Evolutionary conservation across 305 asterid species (phyloP).

Genomic region (Stenogyne calaminthoides): DNA sequence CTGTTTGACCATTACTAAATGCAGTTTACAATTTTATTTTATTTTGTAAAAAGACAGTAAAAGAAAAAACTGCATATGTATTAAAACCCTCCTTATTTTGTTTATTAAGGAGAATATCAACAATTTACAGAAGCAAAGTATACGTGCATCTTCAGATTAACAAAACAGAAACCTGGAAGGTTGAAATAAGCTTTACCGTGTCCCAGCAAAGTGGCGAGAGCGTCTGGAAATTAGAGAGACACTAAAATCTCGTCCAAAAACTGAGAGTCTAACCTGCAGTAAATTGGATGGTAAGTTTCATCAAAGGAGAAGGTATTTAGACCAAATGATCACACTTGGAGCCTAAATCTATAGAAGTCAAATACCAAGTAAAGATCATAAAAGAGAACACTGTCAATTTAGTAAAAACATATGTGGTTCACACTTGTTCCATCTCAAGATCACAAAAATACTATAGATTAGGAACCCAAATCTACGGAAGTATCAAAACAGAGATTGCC

Average conservation of each 20-base stretch:
- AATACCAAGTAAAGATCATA: slow-evolving; percentile 12
- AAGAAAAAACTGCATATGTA: slow-evolving; percentile 1
- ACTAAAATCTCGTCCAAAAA: slow-evolving; percentile 94
- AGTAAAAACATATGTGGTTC: neutral
- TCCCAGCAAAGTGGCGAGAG: slow-evolving; percentile 99
- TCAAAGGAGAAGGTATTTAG: slow-evolving; percentile 9
- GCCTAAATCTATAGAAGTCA: neutral
- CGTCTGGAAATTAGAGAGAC: slow-evolving; percentile 91
- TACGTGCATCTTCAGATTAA: slow-evolving; percentile 3
- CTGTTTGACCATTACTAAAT: neutral
- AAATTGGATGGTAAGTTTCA: slow-evolving; percentile 28
- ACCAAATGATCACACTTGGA: slow-evolving; percentile 13
- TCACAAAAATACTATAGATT: neutral
- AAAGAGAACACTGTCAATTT: neutral
- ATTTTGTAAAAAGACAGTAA: neutral
- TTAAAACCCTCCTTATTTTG: neutral
- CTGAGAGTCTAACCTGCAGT: slow-evolving; percentile 77
- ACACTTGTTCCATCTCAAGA: neutral
- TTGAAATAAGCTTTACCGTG: slow-evolving; percentile 62
- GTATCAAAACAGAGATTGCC: neutral
- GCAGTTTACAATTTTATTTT: neutral
- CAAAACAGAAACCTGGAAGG: slow-evolving; percentile 9
- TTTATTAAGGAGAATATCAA: slow-evolving; percentile 13
- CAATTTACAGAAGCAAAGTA: slow-evolving; percentile 6
- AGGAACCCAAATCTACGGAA: neutral